phyloP scores from a whole-genome alignment of 768 basidiomycete genomes.

The Podaxis mareebaensis region DNA sequence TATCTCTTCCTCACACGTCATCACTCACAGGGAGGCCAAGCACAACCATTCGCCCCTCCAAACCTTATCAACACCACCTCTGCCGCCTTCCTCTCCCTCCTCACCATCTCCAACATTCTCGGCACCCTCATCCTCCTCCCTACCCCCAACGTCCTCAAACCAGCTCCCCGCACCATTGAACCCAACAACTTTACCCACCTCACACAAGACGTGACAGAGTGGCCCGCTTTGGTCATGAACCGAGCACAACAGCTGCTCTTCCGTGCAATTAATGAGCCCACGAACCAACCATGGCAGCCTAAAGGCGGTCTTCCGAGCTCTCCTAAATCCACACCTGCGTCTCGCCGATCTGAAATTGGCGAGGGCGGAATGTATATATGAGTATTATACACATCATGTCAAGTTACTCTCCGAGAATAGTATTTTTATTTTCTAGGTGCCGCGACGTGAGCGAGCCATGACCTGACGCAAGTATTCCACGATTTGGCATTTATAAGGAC shows the following conservation, averaged over 20 bases:
- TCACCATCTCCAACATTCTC: constrained; percentile 22
- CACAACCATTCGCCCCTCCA: constrained; percentile 49
- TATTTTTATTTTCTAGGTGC: too few relatives aligned
- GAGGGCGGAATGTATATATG: constrained; percentile 57
- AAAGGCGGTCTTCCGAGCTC: constrained; percentile 3
- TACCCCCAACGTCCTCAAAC: constrained; percentile 40
- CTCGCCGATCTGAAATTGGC: constrained; percentile 32
- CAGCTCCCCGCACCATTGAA: constrained; percentile 41
- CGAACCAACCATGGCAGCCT: constrained; percentile 19
- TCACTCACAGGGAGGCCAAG: constrained; percentile 30
- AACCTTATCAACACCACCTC: constrained; percentile 58
- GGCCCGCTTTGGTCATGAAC: constrained; percentile 35
- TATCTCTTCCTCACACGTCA: constrained; percentile 15
- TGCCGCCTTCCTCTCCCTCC: constrained; percentile 50
- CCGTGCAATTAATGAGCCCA: constrained; percentile 30
- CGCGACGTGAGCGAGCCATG: too few relatives aligned
- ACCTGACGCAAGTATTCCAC: too few relatives aligned
- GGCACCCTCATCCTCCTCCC: constrained; percentile 49
- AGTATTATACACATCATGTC: constrained; percentile 1
- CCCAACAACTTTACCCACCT: constrained; percentile 33
- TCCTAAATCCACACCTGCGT: neutral
- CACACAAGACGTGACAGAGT: constrained; percentile 33
- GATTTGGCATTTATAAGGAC: too few relatives aligned
- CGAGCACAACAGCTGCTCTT: constrained; percentile 38
- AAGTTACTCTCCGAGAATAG: too few relatives aligned